phyloP scores from a whole-genome alignment of 2,329 filamentous ascomycete species.

The Helicocarpus griseus region DNA sequence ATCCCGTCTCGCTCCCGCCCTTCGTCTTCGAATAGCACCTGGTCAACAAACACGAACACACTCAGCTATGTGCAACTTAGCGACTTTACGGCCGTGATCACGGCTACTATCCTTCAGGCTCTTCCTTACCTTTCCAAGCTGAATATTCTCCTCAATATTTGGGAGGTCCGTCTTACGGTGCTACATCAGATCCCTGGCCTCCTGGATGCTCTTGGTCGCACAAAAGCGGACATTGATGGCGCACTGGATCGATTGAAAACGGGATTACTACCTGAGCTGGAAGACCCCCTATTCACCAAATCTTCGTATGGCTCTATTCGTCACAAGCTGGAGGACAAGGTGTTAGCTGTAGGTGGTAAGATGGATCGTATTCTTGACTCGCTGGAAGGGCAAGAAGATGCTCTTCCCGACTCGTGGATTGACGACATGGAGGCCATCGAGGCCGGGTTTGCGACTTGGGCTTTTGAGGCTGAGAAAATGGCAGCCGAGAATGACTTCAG shows the following conservation, averaged over 20 bases:
- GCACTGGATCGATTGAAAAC: slow-evolving; percentile 23
- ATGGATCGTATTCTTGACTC: slow-evolving; percentile 81
- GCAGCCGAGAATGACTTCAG: slow-evolving; percentile 57
- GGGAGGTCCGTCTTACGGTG: slow-evolving; percentile 67
- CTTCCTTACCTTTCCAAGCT: slow-evolving; percentile 72
- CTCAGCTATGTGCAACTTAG: slow-evolving; percentile 61
- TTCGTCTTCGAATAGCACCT: slow-evolving; percentile 34
- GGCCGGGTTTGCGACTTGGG: slow-evolving; percentile 69
- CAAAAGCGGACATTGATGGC: slow-evolving; percentile 24
- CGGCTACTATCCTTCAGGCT: slow-evolving; percentile 81
- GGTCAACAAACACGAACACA: slow-evolving; percentile 28
- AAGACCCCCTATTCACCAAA: slow-evolving; percentile 22
- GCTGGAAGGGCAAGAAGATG: slow-evolving; percentile 74
- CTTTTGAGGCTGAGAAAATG: slow-evolving; percentile 62
- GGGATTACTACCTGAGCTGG: slow-evolving; percentile 17
- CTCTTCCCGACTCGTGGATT: slow-evolving; percentile 77
- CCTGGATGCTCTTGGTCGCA: slow-evolving; percentile 49
- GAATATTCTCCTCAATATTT: slow-evolving; percentile 61
- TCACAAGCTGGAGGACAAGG: slow-evolving; percentile 56
- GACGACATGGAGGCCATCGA: slow-evolving; percentile 77
- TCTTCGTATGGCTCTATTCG: slow-evolving; percentile 33
- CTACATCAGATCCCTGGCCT: slow-evolving; percentile 64
- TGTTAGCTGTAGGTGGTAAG: slow-evolving; percentile 58
- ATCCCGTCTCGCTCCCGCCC: slow-evolving; percentile 53
- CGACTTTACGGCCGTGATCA: slow-evolving; percentile 82